A percentile compares a stretch with the other conserved stretches of the same genome.
Evolutionary conservation across 345 rosid species (phyloP).

Genomic region (Gossypium mustelinum): DNA sequence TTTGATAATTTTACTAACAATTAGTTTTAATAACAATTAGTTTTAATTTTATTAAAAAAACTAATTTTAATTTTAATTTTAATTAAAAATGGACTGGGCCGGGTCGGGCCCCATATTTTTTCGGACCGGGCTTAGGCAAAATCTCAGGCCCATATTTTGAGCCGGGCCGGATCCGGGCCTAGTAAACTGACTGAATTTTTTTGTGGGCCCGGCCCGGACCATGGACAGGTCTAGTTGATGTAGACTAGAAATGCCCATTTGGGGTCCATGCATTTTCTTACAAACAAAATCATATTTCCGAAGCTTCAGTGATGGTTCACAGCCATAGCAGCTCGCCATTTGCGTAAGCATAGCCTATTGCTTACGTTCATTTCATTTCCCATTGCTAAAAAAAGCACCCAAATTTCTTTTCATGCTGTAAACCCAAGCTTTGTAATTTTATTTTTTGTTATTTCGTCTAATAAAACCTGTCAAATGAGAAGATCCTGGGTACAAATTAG

Average conservation of each 20-base stretch:
- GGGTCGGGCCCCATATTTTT: too few relatives aligned
- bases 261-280: not conserved
- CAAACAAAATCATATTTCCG: not conserved
- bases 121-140: too few relatives aligned
- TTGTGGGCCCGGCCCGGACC: too few relatives aligned
- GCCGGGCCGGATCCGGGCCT: too few relatives aligned
- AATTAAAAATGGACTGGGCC: too few relatives aligned
- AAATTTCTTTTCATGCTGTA: not conserved
- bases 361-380: not conserved
- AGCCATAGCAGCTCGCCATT: not conserved
- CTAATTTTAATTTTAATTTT: too few relatives aligned
- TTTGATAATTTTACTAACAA: too few relatives aligned
- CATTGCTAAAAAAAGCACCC: not conserved
- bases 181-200: too few relatives aligned
- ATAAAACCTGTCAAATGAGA: not conserved
- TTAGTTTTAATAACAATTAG: too few relatives aligned
- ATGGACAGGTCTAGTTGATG: not conserved
- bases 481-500: not conserved
- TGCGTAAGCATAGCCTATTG: not conserved
- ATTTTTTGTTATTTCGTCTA: too few relatives aligned
- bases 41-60: too few relatives aligned
- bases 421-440: not conserved
- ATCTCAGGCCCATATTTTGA: too few relatives aligned
- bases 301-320: not conserved
- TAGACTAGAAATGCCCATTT: not conserved